Evolutionary conservation across 1,139 yeast species (phyloP), one percentile per base, ranked within the genome.

Genomic region (Geotrichum carabidarum): DNA sequence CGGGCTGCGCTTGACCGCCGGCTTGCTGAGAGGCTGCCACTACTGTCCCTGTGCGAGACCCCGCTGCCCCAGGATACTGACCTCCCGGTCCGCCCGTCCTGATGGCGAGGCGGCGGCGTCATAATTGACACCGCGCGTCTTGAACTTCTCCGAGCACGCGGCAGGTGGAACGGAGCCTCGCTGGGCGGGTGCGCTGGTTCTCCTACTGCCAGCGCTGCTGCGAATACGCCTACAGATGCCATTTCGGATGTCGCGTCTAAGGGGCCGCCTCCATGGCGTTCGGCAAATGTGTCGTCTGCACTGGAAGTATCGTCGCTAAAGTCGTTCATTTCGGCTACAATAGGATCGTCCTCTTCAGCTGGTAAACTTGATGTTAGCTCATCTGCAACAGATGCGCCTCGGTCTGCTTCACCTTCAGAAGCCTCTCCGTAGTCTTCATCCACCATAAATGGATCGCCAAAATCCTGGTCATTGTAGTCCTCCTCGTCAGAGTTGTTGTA

Each of bases 381-480:
- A 32, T 11, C 49, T 34, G 9, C 32, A 36, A 6, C 43, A 46
- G 15, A 32, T n/a, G 35, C 12, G 7, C 34, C 46, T 9, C 18
- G 4, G 14, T 46, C 41, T 6, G 18, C 50, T 5, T 36, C 50
- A 12, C 35, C 43, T 14, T 37, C 43, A 11, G 44, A 17, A 14
- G 49, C 46, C 17, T 30, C 32, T 7, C 42, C 50, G 38, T 51
- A 42, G 14, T 46, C 55, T 31, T 46, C 48, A 15, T 52, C 55
- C 11, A 41, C 49, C 51, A 48, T 48, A 31, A 48, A 48, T 2
- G 47, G 47, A 14, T 47, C 47, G n/a, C 32, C 47, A 32, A 44
- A 44, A 12, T 44, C 55, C 8, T 52, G 44, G 11, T 46, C 40
- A 7, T 45, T 47, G 27, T 50, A 31, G 35, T 50, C 41, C 14